Evolutionary conservation across 345 rosid genomes (phyloP).

Genomic region (Eucalyptus dawsonii): DNA sequence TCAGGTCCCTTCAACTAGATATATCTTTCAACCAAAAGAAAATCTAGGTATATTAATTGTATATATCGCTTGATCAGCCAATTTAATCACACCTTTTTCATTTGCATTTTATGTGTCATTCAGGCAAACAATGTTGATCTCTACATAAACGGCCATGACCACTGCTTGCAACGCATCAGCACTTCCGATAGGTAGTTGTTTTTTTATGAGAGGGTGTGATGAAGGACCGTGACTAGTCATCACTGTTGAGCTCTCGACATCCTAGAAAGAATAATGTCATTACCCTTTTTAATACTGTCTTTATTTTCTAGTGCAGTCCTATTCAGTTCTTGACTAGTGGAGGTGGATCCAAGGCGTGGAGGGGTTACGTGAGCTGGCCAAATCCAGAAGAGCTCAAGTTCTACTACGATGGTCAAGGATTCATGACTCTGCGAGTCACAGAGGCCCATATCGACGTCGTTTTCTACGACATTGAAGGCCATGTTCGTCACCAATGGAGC

Average conservation of each 20-base stretch:
- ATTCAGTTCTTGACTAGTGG: slow-evolving; percentile 72
- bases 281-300: background rate
- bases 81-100: background rate
- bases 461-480: slow-evolving; percentile 43
- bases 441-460: slow-evolving; percentile 4
- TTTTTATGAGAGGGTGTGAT: background rate
- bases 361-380: slow-evolving; percentile 20
- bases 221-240: background rate
- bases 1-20: slow-evolving; percentile 3
- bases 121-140: slow-evolving; percentile 31
- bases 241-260: background rate
- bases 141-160: slow-evolving; percentile 46
- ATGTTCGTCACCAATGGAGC: slow-evolving; percentile 35
- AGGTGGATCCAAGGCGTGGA: slow-evolving; percentile 85
- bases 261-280: background rate
- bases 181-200: slow-evolving; percentile 18
- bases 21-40: background rate
- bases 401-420: slow-evolving; percentile 76
- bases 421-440: slow-evolving; percentile 41
- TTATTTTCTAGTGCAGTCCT: slow-evolving; percentile 6
- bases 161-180: slow-evolving; percentile 27
- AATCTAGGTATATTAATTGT: background rate
- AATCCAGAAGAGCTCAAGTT: slow-evolving; percentile 29
- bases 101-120: background rate
- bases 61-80: background rate